phyloP scores from a whole-genome alignment of 345 rosid species.

The Moricandia moricandioides region DNA sequence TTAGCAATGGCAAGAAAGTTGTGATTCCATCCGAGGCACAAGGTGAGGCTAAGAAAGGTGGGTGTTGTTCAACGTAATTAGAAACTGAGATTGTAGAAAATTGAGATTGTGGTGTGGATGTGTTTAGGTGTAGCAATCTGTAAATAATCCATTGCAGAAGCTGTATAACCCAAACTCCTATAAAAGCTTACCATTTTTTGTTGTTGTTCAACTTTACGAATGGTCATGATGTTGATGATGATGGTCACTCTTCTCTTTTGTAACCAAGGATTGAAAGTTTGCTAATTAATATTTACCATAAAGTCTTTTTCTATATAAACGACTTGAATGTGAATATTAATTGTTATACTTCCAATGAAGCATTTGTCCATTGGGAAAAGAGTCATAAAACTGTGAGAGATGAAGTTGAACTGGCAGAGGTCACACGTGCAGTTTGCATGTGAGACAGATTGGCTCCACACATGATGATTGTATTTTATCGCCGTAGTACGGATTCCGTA shows the following conservation, averaged over 20 bases:
- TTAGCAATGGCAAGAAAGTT: constrained; percentile 70
- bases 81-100: constrained; percentile 25
- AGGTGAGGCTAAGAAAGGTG: constrained; percentile 44
- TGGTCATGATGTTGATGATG: no score
- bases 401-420: not conserved
- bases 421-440: not conserved
- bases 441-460: not conserved
- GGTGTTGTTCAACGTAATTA: constrained; percentile 61
- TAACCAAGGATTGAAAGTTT: not conserved
- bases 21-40: constrained; percentile 47
- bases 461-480: not conserved
- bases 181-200: not conserved
- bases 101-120: constrained; percentile 26
- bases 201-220: no score
- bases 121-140: constrained; percentile 38
- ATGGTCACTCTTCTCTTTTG: not conserved
- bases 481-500: not conserved
- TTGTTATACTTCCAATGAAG: no score
- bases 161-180: not conserved
- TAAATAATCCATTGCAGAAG: not conserved
- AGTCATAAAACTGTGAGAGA: not conserved
- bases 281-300: no score
- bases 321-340: no score
- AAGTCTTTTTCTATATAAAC: no score
- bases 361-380: no score